Conservation (phyloP, 805 yeast genomes). For the Wickerhamomyces kurtzmanii region DNA sequence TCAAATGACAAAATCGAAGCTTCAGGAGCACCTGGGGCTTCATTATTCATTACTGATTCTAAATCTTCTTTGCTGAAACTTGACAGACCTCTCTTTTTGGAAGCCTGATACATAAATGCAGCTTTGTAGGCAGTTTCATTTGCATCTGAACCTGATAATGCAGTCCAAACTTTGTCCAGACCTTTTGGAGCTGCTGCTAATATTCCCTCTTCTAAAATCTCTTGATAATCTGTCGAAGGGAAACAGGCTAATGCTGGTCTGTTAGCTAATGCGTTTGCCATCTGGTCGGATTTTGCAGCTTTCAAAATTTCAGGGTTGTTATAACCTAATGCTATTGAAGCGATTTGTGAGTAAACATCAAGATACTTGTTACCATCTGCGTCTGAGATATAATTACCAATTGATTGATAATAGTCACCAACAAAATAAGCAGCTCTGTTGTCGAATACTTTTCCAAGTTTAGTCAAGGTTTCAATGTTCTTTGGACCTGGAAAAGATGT, state of each 20-base stretch:
- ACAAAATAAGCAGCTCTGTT: slow-evolving; percentile 54
- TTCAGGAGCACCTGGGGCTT: slow-evolving; percentile 43
- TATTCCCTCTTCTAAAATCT: slow-evolving; percentile 37
- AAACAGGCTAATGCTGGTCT: slow-evolving; percentile 63
- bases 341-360: slow-evolving; percentile 65
- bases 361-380: slow-evolving; percentile 53
- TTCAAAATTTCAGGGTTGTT: slow-evolving; percentile 55
- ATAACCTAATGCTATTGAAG: slow-evolving; percentile 64
- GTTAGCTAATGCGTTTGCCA: slow-evolving; percentile 56
- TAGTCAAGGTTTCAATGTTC: slow-evolving; percentile 24
- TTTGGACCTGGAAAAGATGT: slow-evolving; percentile 40
- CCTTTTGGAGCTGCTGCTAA: slow-evolving; percentile 61
- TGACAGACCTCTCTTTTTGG: slow-evolving; percentile 31
- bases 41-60: slow-evolving; percentile 36
- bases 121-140: slow-evolving; percentile 67
- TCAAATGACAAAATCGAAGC: slow-evolving; percentile 44
- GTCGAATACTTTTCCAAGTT: slow-evolving; percentile 42
- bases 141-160: slow-evolving; percentile 60
- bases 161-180: slow-evolving; percentile 50
- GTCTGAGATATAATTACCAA: slow-evolving; percentile 58
- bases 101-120: slow-evolving; percentile 56
- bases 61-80: slow-evolving; percentile 38
- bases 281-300: slow-evolving; percentile 48
- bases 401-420: slow-evolving; percentile 53
- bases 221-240: slow-evolving; percentile 46